Evolutionary conservation across 225 moss, liverwort and hornwort genomes (phyloP).

Genomic region (Polytrichum commune): DNA sequence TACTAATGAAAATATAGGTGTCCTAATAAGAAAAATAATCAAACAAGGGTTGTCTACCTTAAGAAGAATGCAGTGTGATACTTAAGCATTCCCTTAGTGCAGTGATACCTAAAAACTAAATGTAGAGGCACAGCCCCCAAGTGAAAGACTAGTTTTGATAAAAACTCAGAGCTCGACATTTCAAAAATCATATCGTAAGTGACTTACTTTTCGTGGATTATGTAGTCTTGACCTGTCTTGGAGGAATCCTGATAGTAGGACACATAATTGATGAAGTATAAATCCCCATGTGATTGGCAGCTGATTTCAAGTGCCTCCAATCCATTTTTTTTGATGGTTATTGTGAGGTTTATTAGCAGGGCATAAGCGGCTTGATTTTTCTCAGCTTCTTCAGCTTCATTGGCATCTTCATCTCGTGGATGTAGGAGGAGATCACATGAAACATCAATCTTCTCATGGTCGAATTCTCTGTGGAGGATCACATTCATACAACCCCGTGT

Average conservation of each 20-base stretch:
- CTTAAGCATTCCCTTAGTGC: too few species aligned
- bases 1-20: too few species aligned
- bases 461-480: slow-evolving; percentile 13
- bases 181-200: not conserved
- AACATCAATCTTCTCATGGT: slow-evolving; percentile 17
- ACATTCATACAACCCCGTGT: slow-evolving; percentile 14
- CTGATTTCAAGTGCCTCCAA: slow-evolving; percentile 24
- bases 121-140: too few species aligned
- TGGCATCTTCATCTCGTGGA: slow-evolving; percentile 9
- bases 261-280: slow-evolving; percentile 33
- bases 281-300: slow-evolving; percentile 24
- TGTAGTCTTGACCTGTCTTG: slow-evolving; percentile 15
- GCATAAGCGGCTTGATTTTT: not conserved
- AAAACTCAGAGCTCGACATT: not conserved
- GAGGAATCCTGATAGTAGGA: slow-evolving; percentile 13
- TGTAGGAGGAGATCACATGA: slow-evolving; percentile 20
- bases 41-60: too few species aligned
- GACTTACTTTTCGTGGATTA: slow-evolving; percentile 25
- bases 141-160: too few species aligned
- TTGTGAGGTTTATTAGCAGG: slow-evolving; percentile 26
- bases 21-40: too few species aligned
- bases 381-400: not conserved
- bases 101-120: too few species aligned
- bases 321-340: slow-evolving; percentile 18
- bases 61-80: too few species aligned